Conservation (phyloP, 2,329 filamentous ascomycete species). For the Epichloe amarillans region DNA sequence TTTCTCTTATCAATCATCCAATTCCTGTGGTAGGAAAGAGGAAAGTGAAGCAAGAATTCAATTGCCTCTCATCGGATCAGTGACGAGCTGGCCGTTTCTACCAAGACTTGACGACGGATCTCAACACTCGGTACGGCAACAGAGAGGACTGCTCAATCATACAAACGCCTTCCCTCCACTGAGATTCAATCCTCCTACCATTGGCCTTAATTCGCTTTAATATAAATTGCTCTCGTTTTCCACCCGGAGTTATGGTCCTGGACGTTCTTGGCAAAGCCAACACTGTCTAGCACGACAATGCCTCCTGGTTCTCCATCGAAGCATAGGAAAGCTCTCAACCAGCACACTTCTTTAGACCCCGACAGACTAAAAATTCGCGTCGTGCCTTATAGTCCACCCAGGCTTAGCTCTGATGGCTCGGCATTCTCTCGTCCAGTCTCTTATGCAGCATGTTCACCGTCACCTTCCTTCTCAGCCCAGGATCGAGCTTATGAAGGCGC, state of each 20-base stretch:
- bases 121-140: not conserved
- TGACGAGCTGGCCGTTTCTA: too few species aligned
- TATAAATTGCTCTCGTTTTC: not conserved
- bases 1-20: too few species aligned
- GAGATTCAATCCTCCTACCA: not conserved
- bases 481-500: not conserved
- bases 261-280: not conserved
- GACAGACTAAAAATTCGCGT: conserved; percentile 23
- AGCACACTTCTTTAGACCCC: conserved; percentile 4
- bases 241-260: conserved; percentile 1
- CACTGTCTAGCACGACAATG: conserved; percentile 3
- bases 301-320: not conserved
- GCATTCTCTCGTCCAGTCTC: conserved; percentile 13
- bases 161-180: not conserved
- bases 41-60: too few species aligned
- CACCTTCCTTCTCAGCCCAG: not conserved
- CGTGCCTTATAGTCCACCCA: conserved; percentile 26
- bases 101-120: not conserved
- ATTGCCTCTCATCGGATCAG: too few species aligned
- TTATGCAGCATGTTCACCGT: conserved; percentile 8
- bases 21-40: too few species aligned
- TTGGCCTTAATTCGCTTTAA: not conserved
- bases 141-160: not conserved
- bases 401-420: conserved; percentile 20
- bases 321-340: not conserved